These are phyloP conservation scores for Paraphysoderma sedebokerense DNA, from an alignment of 371 early-diverging fungal genomes.

Conservation along the genomic window DNA sequence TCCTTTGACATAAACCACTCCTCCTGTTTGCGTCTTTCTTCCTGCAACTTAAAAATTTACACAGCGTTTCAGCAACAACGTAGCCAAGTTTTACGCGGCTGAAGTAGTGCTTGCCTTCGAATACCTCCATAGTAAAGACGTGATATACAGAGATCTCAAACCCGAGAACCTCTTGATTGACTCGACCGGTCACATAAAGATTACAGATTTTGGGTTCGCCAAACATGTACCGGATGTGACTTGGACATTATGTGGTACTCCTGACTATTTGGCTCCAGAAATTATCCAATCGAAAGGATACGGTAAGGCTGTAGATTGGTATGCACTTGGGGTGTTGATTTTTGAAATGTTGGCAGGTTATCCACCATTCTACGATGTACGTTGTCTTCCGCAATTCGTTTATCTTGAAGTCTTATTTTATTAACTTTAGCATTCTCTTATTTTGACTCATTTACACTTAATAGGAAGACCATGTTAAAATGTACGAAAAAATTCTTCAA, in stretches of 20 bases:
- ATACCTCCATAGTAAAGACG: conserved; percentile 78
- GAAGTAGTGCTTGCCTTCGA: conserved; percentile 55
- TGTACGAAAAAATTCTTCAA: conserved; percentile 88
- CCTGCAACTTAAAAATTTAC: too few relatives aligned
- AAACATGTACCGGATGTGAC: conserved; percentile 85
- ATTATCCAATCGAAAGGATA: conserved; percentile 92
- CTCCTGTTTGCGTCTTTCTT: too few relatives aligned
- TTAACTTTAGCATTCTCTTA: background rate
- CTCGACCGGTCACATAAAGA: conserved; percentile 40
- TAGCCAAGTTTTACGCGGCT: conserved; percentile 20
- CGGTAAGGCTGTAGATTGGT: conserved; percentile 92
- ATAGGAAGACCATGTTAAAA: too few relatives aligned
- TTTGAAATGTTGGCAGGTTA: conserved; percentile 88
- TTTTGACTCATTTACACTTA: background rate
- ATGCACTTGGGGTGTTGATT: conserved; percentile 86
- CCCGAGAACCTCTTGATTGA: conserved; percentile 59
- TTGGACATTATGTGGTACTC: conserved; percentile 93
- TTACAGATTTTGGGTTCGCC: conserved; percentile 55
- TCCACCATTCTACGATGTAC: conserved; percentile 95
- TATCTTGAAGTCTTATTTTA: background rate
- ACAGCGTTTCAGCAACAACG: conserved; percentile 8
- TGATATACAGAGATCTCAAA: conserved; percentile 90
- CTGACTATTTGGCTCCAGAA: conserved; percentile 96
- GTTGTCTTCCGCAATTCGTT: conserved; percentile 17
- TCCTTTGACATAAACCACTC: too few relatives aligned